These are phyloP conservation scores for Hypoxylon sp. DNA, from an alignment of 2,329 filamentous ascomycete species.

Conservation along the genomic window DNA sequence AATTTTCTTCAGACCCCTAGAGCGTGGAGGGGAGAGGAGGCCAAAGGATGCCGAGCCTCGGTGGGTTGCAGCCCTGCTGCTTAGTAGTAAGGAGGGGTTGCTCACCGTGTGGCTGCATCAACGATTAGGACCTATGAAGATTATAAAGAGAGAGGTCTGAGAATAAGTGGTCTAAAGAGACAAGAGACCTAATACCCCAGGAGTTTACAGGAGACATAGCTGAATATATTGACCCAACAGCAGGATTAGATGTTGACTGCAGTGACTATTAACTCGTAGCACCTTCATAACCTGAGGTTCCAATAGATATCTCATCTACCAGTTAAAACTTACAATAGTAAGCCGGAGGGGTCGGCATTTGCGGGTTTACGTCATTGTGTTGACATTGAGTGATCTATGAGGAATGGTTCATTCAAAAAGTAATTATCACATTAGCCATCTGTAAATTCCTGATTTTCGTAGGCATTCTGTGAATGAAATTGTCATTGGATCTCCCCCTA, in stretches of 20 bases:
- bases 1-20: constrained; percentile 24
- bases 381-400: background rate
- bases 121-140: constrained; percentile 8
- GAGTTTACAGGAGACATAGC: constrained; percentile 27
- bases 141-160: constrained; percentile 16
- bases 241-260: background rate
- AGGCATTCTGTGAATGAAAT: background rate
- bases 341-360: background rate
- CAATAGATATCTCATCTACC: background rate
- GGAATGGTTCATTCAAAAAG: background rate
- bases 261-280: background rate
- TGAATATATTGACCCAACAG: constrained; percentile 32
- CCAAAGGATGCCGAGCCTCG: constrained; percentile 22
- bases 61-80: constrained; percentile 9
- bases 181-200: constrained; percentile 23
- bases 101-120: constrained; percentile 14
- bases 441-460: background rate
- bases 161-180: constrained; percentile 14
- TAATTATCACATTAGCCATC: background rate
- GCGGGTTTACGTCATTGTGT: background rate
- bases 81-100: background rate
- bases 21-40: constrained; percentile 16
- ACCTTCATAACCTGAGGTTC: background rate
- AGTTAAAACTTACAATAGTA: background rate
- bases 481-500: background rate